Conservation (phyloP, 768 basidiomycete species). For the Naganishia kalamii region DNA sequence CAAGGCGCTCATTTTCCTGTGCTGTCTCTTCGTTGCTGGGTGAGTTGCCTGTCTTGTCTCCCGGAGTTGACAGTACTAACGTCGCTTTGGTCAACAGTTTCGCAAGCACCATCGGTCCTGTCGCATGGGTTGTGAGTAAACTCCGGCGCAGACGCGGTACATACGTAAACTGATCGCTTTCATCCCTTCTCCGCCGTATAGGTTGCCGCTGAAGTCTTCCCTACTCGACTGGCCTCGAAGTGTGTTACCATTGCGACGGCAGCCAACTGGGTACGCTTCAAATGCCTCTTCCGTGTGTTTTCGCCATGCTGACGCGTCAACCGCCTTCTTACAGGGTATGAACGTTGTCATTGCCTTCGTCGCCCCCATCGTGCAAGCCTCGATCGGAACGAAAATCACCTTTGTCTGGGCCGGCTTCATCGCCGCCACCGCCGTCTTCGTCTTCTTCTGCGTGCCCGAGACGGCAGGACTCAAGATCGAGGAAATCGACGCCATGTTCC, state of each 20-base stretch:
- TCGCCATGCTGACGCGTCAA: background rate
- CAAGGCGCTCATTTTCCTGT: conserved; percentile 46
- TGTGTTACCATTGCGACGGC: conserved; percentile 47
- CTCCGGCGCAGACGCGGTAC: too few species aligned
- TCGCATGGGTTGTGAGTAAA: conserved; percentile 31
- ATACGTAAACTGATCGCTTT: too few species aligned
- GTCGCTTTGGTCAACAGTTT: conserved; percentile 25
- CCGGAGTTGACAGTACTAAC: background rate
- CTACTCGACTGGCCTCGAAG: conserved; percentile 41
- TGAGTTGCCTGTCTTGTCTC: background rate
- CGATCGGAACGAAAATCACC: conserved; percentile 45
- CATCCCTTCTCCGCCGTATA: conserved; percentile 29
- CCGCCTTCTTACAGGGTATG: background rate
- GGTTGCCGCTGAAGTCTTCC: conserved; percentile 46
- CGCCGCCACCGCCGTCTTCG: conserved; percentile 35
- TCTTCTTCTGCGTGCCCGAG: conserved; percentile 46
- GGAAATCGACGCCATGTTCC: conserved; percentile 43
- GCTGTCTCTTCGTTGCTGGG: conserved; percentile 44
- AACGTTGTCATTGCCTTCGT: conserved; percentile 45
- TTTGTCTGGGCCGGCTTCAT: conserved; percentile 46
- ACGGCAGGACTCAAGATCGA: conserved; percentile 44
- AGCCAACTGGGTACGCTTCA: conserved; percentile 37
- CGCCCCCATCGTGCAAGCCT: conserved; percentile 42
- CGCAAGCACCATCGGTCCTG: conserved; percentile 43
- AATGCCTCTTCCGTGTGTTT: background rate